Evolutionary conservation across 2,329 filamentous ascomycete genomes (phyloP).

Genomic region (Didymella lethalis): DNA sequence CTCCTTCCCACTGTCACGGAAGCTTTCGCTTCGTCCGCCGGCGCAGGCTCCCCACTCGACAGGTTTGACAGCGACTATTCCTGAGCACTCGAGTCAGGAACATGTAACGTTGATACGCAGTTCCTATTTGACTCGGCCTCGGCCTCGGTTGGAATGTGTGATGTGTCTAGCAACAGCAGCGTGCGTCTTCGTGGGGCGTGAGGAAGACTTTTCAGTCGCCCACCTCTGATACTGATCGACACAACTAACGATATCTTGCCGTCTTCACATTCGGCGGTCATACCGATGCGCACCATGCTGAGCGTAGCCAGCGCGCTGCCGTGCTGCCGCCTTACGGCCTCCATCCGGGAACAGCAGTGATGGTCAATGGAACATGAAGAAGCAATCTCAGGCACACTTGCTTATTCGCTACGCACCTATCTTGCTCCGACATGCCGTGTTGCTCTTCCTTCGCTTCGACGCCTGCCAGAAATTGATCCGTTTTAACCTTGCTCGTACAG

Average conservation of each 20-base stretch:
- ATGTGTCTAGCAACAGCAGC: background rate
- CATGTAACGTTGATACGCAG: background rate
- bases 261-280: background rate
- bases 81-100: conserved; percentile 3
- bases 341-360: conserved; percentile 1
- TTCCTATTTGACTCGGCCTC: background rate
- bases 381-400: conserved; percentile 1
- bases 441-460: conserved; percentile 4
- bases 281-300: conserved; percentile 3
- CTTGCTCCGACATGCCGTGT: background rate
- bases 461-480: conserved; percentile 4
- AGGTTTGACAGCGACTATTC: conserved; percentile 11
- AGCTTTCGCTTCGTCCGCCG: conserved; percentile 10
- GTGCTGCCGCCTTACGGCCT: background rate
- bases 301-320: conserved; percentile 1
- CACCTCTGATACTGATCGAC: conserved; percentile 19
- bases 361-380: background rate
- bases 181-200: background rate
- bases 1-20: conserved; percentile 9
- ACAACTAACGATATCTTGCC: conserved; percentile 9
- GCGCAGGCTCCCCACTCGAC: background rate
- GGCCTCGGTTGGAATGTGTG: background rate
- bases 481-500: background rate
- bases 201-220: conserved; percentile 12
- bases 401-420: conserved; percentile 5